A percentile compares a stretch with the other conserved stretches of the same genome.
Evolutionary conservation across 116 monocot genomes (phyloP).

Genomic region (Posidonia oceanica): DNA sequence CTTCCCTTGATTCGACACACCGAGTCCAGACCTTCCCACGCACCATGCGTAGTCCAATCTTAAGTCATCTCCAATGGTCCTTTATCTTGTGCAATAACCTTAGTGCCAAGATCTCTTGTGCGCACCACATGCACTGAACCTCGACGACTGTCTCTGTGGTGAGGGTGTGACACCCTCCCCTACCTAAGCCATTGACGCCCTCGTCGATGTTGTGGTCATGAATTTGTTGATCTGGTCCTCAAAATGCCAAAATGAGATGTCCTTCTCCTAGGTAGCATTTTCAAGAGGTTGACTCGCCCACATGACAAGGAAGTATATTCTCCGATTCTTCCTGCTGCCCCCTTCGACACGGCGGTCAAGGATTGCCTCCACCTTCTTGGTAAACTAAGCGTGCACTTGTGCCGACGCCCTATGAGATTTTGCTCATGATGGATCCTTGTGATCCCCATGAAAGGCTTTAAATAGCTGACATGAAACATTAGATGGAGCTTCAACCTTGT

Average conservation of each 20-base stretch:
- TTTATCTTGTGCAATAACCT: too few species aligned
- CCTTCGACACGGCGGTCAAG: background rate
- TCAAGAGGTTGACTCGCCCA: background rate
- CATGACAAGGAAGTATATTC: background rate
- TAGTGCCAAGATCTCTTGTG: too few species aligned
- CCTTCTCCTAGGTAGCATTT: background rate
- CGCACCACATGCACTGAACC: too few species aligned
- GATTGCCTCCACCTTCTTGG: background rate
- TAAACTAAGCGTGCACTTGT: background rate
- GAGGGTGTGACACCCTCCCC: constrained; percentile 6
- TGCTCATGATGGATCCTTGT: too few species aligned
- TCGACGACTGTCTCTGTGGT: background rate
- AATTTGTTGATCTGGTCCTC: background rate
- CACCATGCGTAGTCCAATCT: too few species aligned
- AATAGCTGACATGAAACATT: too few species aligned
- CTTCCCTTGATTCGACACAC: too few species aligned
- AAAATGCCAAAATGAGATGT: background rate
- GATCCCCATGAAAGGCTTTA: too few species aligned
- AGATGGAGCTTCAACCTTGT: too few species aligned
- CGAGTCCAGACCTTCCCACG: too few species aligned
- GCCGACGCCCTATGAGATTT: background rate
- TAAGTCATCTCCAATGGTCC: too few species aligned
- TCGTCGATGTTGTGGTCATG: background rate
- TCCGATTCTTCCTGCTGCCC: background rate
- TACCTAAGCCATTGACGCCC: background rate